These are phyloP conservation scores for Dinochytrium kinnereticum DNA, from an alignment of 371 early-diverging fungal species.

Conservation along the genomic window DNA sequence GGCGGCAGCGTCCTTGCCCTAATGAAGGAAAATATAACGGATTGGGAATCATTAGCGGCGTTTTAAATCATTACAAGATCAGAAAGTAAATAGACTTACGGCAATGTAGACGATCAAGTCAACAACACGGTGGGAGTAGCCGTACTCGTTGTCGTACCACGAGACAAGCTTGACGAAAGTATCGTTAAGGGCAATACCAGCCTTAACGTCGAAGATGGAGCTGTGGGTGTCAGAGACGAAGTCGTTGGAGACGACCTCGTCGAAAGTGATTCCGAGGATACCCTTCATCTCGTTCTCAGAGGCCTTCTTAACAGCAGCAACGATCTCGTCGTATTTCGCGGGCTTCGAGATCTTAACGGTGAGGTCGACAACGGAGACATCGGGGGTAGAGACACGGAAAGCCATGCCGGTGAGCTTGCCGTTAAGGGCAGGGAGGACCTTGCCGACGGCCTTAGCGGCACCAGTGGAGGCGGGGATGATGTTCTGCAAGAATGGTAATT, in stretches of 20 bases:
- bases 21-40: too few relatives aligned
- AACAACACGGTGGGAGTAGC: slow-evolving; percentile 93
- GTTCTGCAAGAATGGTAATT: too few relatives aligned
- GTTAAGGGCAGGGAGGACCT: slow-evolving; percentile 96
- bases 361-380: slow-evolving; percentile 99
- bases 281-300: slow-evolving; percentile 86
- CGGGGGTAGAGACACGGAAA: slow-evolving; percentile 96
- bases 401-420: slow-evolving; percentile 99
- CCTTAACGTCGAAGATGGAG: slow-evolving; percentile 96
- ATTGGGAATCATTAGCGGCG: too few relatives aligned
- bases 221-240: slow-evolving; percentile 91
- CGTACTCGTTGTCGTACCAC: slow-evolving; percentile 89
- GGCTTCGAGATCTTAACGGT: slow-evolving; percentile 90
- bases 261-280: slow-evolving; percentile 94
- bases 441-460: slow-evolving; percentile 99
- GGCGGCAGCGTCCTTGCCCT: not conserved
- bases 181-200: slow-evolving; percentile 95
- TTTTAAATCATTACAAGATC: not conserved
- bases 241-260: slow-evolving; percentile 97
- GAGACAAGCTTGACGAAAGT: slow-evolving; percentile 98
- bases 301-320: slow-evolving; percentile 76
- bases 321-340: slow-evolving; percentile 91
- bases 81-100: slow-evolving; percentile 54
- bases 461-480: slow-evolving; percentile 99
- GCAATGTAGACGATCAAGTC: slow-evolving; percentile 85